Evolutionary conservation across 176 grass and related monocot genomes (phyloP), one percentile per base, ranked within the genome.

Genomic region (Oropetium thomaeum): DNA sequence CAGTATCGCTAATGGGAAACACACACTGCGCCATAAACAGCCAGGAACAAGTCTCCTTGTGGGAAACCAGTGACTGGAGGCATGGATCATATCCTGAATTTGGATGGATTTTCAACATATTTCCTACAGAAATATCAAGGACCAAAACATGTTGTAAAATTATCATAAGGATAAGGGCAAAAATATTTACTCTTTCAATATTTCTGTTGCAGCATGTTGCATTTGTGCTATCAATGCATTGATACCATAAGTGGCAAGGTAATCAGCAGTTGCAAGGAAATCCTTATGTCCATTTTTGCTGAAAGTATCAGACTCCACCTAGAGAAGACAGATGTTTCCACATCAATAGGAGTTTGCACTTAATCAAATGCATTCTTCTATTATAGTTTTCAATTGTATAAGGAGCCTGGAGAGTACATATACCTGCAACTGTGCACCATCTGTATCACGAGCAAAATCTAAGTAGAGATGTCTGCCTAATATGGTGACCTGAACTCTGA

Each of bases 381-480:
- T 31, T 1, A 15, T 77, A 72, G 33, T 73, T 71, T 62, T 26
- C 5, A 30, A 70, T 15, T 48, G 2, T 77, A 57, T 19, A 3
- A 27, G 53, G 23, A 37, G 12, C 40, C 19, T 71, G 64, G 20
- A 42, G 1, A 4, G 0, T 1, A 32, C 15, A 85, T 75, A 28
- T 85, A 93, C 91, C 78, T 85, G 79, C 15, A 84, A 19, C 5
- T 85, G 70, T 8, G 75, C 55, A 71, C 75, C 70, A 65, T 89
- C 82, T 48, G 92, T 81, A 84, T 67, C 67, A 40, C 87, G 87
- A 10, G 96, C 87, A 84, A 92, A 82, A 49, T 99, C 96, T 68
- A 99, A 75, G 78, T 95, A 95, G 33, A 99, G 89, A 84, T 99
- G 96, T 65, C 96, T 89, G 33, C 91, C 96, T 84, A 99, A 88